These are phyloP conservation scores for Penicillium sp. DNA, from an alignment of 2,329 filamentous ascomycete species.

Conservation along the genomic window DNA sequence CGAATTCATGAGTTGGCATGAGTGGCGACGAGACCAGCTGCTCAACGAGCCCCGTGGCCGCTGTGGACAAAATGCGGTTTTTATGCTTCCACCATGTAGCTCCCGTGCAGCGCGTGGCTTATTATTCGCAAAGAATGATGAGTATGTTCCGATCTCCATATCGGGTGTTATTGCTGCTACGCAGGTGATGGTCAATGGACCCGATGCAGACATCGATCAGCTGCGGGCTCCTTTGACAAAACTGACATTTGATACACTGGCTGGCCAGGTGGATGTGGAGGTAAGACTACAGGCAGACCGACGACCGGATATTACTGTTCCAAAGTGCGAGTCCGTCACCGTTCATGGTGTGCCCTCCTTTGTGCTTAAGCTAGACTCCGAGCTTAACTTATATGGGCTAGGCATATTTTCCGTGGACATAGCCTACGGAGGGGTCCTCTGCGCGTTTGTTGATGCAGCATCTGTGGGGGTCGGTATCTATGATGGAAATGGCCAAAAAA, in stretches of 20 bases:
- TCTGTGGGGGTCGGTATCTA: neutral
- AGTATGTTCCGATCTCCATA: constrained; percentile 7
- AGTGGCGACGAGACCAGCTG: neutral
- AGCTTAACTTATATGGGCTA: neutral
- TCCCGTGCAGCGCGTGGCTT: neutral
- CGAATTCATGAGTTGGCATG: constrained; percentile 1
- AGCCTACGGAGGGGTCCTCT: constrained; percentile 9
- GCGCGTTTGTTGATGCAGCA: constrained; percentile 9
- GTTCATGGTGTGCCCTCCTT: constrained; percentile 8
- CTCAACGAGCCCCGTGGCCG: constrained; percentile 9
- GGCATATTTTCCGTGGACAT: constrained; percentile 2
- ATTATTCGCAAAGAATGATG: constrained; percentile 4
- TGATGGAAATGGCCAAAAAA: neutral
- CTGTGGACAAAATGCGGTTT: constrained; percentile 1
- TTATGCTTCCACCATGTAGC: constrained; percentile 1
- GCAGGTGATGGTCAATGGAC: constrained; percentile 2
- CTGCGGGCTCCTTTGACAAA: neutral
- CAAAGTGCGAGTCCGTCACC: constrained; percentile 1
- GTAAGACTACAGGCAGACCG: neutral
- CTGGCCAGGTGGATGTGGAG: neutral
- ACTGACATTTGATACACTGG: constrained; percentile 7
- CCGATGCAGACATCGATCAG: neutral
- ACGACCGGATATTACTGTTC: neutral
- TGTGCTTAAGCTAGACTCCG: neutral
- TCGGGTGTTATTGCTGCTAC: constrained; percentile 3